phyloP scores from a whole-genome alignment of 2,329 filamentous ascomycete genomes.

The Lasiodiplodia citricola region DNA sequence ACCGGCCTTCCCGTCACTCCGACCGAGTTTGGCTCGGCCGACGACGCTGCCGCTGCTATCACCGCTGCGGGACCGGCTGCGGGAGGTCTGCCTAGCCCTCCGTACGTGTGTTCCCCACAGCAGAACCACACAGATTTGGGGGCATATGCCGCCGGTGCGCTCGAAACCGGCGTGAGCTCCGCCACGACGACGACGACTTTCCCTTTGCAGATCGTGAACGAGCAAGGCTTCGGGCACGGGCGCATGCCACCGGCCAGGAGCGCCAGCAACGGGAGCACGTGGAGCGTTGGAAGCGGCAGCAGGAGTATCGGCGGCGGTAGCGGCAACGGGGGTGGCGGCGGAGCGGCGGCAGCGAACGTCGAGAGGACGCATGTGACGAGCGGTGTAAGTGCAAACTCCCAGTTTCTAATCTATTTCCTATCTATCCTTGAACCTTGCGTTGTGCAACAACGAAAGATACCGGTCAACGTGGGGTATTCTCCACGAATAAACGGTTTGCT shows the following conservation, averaged over 20 bases:
- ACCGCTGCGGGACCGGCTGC: constrained; percentile 26
- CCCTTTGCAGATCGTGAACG: constrained; percentile 24
- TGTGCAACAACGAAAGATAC: not conserved
- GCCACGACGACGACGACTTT: not conserved
- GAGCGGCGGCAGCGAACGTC: not conserved
- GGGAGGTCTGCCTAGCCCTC: constrained; percentile 6
- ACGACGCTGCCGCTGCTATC: constrained; percentile 36
- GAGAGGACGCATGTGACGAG: constrained; percentile 46
- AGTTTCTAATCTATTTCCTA: not conserved
- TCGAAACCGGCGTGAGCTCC: not conserved
- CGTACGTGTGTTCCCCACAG: constrained; percentile 44
- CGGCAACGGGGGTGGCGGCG: not conserved
- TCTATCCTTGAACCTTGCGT: not conserved
- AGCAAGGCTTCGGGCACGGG: not conserved
- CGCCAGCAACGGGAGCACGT: constrained; percentile 17
- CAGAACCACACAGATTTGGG: constrained; percentile 36
- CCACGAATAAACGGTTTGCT: not conserved
- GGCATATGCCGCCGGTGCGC: not conserved
- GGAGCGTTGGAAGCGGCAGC: constrained; percentile 8
- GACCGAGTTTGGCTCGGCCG: constrained; percentile 46
- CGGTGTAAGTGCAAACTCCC: constrained; percentile 37
- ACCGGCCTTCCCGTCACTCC: constrained; percentile 43
- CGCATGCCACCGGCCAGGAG: constrained; percentile 31
- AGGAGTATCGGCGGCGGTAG: not conserved
- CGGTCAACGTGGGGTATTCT: not conserved